Conservation (phyloP, 2,329 filamentous ascomycete species). For the Pestalotiopsis sp. region DNA sequence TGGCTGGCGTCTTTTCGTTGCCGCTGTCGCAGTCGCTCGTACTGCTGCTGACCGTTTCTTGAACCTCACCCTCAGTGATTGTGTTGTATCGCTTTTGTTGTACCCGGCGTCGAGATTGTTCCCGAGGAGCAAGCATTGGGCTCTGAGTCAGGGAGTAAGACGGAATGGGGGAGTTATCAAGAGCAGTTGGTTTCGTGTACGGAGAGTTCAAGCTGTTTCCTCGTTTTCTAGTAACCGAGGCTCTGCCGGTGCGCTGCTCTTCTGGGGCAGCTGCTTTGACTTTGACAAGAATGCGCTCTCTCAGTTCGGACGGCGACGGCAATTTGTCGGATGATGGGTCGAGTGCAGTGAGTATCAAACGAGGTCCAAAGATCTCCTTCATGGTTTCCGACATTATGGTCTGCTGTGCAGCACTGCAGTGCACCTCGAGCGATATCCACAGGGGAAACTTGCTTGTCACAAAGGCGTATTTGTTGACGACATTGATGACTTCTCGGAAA, state of each 20-base stretch:
- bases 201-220: constrained; percentile 79
- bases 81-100: constrained; percentile 59
- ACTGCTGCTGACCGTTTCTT: constrained; percentile 58
- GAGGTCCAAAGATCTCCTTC: constrained; percentile 79
- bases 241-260: constrained; percentile 48
- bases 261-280: constrained; percentile 72
- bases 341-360: constrained; percentile 76
- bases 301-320: constrained; percentile 84
- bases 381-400: constrained; percentile 87
- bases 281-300: constrained; percentile 85
- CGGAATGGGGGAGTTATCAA: constrained; percentile 60
- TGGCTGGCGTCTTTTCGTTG: constrained; percentile 57
- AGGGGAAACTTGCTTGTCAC: constrained; percentile 83
- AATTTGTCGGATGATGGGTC: constrained; percentile 69
- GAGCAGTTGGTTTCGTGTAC: constrained; percentile 63
- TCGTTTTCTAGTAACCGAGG: constrained; percentile 41
- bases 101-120: constrained; percentile 49
- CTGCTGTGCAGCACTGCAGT: constrained; percentile 85
- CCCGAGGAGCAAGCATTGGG: constrained; percentile 54
- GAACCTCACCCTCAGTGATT: constrained; percentile 60
- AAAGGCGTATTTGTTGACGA: constrained; percentile 95
- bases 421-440: constrained; percentile 94
- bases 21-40: constrained; percentile 81
- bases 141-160: constrained; percentile 56
- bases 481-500: constrained; percentile 89